Evolutionary conservation across 2,329 filamentous ascomycete genomes (phyloP), one percentile per base, ranked within the genome.

Genomic region (Calcarisporium arbuscula): DNA sequence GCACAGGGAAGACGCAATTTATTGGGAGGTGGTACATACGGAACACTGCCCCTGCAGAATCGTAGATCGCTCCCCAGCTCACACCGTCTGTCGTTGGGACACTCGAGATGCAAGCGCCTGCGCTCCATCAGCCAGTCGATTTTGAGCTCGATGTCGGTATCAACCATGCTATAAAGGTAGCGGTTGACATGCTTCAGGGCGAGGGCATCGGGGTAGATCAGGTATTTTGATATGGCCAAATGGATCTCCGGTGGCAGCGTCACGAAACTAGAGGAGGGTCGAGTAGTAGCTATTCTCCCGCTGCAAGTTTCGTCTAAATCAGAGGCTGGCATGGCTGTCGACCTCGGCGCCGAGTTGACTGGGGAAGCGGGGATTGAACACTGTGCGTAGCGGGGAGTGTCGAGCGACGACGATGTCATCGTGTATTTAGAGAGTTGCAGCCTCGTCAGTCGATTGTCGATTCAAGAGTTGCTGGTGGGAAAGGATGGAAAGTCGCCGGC

Each of bases 161-260:
- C 69, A 41, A 85, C 77, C 2, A 83, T 57, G 30, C 55, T 48
- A 58, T 78, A 80, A 53, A 85, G 80, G 49, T 82, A 67, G 38
- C 69, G 68, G 49, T 62, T 77, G 15, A 73, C 73, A 51, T 85
- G 80, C 49, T 85, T 85, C 12, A 85, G 61, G 0, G 80, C 80
- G 2, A 85, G 67, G 0, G 82, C 81, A 42, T 86, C 81, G 0
- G 82, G 82, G 41, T 85, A 85, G 20, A 70, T 70, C 39, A 85
- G 73, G 35, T 74, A 62, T 9, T 65, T 52, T 20, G 73, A 63
- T 36, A 85, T 78, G 32, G 75, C 65, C 2, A 81, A 53, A 45
- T 84, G 81, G n/a, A 85, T 64, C 48, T 86, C 82, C 1, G 75
- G 64, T 3, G 82, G 82, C 3, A 85, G 61, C 12, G 58, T 55